These are phyloP conservation scores for Wickerhamomyces pijperi DNA, from an alignment of 805 yeast species.

Conservation along the genomic window DNA sequence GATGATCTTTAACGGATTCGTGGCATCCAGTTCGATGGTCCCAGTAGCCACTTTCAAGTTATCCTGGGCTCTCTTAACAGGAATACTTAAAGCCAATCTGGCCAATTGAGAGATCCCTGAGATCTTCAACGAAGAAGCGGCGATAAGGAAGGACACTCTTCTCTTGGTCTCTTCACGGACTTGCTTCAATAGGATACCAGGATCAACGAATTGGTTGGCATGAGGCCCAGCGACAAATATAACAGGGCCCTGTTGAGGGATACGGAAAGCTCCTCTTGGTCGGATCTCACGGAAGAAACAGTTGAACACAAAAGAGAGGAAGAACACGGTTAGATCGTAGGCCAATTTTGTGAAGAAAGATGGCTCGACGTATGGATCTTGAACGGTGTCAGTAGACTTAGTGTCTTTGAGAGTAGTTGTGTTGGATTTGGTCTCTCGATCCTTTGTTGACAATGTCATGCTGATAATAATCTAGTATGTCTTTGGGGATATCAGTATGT, in stretches of 20 bases:
- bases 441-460: no score
- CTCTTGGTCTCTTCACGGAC: conserved; percentile 58
- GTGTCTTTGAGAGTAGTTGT: no score
- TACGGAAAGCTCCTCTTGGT: conserved; percentile 74
- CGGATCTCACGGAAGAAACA: conserved; percentile 83
- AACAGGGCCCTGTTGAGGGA: conserved; percentile 67
- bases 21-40: conserved; percentile 41
- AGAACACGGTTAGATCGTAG: conserved; percentile 44
- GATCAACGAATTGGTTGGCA: conserved; percentile 82
- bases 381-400: no score
- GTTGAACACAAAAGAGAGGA: conserved; percentile 36
- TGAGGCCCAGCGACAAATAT: conserved; percentile 96
- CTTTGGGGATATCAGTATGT: no score
- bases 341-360: conserved; percentile 25
- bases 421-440: no score
- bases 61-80: conserved; percentile 90
- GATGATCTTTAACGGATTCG: conserved; percentile 39
- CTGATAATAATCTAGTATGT: no score
- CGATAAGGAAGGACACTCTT: conserved; percentile 72
- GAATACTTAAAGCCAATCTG: conserved; percentile 69
- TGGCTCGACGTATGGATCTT: conserved; percentile 16
- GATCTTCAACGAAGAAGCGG: conserved; percentile 63
- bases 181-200: conserved; percentile 74
- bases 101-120: conserved; percentile 68
- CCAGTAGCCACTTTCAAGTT: conserved; percentile 62